Base-by-base conservation (phyloP, 129 eudicot genomes). In the Oenanthe sinensis region DNA sequence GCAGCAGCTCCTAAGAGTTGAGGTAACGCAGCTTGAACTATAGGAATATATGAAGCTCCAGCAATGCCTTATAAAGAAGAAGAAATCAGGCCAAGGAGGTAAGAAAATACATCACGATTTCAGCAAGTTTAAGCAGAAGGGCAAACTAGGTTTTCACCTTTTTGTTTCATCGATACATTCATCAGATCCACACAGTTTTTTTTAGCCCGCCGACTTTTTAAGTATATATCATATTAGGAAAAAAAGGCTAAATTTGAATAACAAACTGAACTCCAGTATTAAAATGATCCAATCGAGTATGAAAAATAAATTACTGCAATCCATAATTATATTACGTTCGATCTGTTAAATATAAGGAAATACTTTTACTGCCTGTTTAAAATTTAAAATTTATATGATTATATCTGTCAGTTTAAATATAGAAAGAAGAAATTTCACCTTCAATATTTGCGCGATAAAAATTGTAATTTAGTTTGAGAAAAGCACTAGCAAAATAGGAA, bases 41-140 rank as follows among this genome's bases (percentile, higher is more conserved):
- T 69, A 75, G 98, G 93, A 75, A 92, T 82, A 84, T 95, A 95
- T n/a, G 97, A 88, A 44, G 96, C 96, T 80, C 98, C 98, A n/a
- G 97, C 97, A 80, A 87, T 83, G 55, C 98, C 96, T 94, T 80
- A 75, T 33, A 33, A 33, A 83, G 26, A 73, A 67, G 30, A 74
- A 74, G n/a, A 2, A 46, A 46, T 26, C 20, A 14, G 81, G 76
- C 46, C 50, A 82, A 30, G 7, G 22, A 46, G 62, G 68, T 20
- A 70, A 14, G 37, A 43, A 70, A 47, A 36, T 0, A 69, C 37
- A 55, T 70, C 24, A 17, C 3, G 40, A 16, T 11, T 79, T 48
- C 43, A 20, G 42, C 55, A 60, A n/a, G 5, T n/a, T 24, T 22
- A n/a, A 22, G 30, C 28, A 58, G 16, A n/a, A n/a, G 4, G 68